Conservation (phyloP, 768 basidiomycete genomes). For the Gloeostereum incarnatum region DNA sequence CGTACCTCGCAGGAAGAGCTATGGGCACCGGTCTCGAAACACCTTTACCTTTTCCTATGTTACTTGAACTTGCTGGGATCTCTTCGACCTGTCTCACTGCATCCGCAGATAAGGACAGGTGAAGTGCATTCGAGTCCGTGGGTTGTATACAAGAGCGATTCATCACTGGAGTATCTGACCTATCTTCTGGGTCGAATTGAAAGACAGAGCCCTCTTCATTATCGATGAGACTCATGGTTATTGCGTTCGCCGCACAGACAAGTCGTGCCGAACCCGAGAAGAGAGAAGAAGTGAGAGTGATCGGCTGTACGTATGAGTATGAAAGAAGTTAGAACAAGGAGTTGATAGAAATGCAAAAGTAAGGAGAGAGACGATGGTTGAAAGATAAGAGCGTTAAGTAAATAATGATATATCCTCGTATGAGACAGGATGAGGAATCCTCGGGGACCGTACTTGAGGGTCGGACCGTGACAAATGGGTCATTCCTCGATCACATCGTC, state of each 20-base stretch:
- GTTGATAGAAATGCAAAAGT: neutral
- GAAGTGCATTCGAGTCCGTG: too few species aligned
- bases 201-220: constrained; percentile 43
- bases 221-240: constrained; percentile 36
- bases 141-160: too few species aligned
- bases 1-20: constrained; percentile 14
- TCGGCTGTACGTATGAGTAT: neutral
- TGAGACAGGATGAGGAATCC: too few species aligned
- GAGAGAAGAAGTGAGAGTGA: neutral
- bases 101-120: too few species aligned
- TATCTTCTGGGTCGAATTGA: constrained; percentile 40
- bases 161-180: constrained; percentile 4
- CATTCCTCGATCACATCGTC: too few species aligned
- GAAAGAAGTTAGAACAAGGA: neutral
- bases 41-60: constrained; percentile 44
- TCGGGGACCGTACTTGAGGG: too few species aligned
- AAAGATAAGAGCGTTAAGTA: neutral
- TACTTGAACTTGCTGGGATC: constrained; percentile 1
- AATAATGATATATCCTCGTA: neutral
- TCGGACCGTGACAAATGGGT: too few species aligned
- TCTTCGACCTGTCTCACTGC: too few species aligned
- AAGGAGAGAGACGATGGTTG: neutral
- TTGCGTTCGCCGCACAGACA: constrained; percentile 1
- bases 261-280: neutral
- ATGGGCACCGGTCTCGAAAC: constrained; percentile 47